Base-by-base conservation (phyloP, 306 rosid genomes). In the Oxytropis ochrocephala region DNA sequence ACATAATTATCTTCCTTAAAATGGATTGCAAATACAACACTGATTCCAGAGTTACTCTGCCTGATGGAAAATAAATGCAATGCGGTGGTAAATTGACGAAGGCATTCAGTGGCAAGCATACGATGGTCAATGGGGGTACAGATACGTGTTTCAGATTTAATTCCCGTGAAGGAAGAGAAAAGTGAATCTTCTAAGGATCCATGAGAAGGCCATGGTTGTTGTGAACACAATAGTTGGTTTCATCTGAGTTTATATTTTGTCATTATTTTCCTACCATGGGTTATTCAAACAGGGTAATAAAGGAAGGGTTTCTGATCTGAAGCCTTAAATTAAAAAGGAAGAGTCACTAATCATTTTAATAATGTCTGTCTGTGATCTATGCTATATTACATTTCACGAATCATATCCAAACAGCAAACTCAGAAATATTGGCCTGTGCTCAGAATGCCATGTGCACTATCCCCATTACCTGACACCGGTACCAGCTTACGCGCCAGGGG, bases 261-360 rank as follows among this genome's bases (percentile, higher is more conserved):
- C n/a, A 61, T 47, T 16, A 56, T 30, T 21, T 64, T 29, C 48
- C 39, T 29, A 48, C 16, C 50, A 49, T 35, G 8, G 14, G 32
- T 57, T 29, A 72, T 57, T 67, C 53, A 74, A 61, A 56, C 11
- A 35, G 41, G 44, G 46, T 11, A 12, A 63, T 32, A 64, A 72
- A 51, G 1, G 39, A 39, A 64, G 47, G 50, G 46, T 16, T 1
- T 18, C 19, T 11, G 60, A 63, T 13, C 4, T 8, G 12, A 70
- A 24, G 38, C 17, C 27, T 8, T 4, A 10, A 53, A 21, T 14
- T 14, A 67, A 17, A 33, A 49, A 33, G 46, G 9, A 36, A 33
- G 47, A 16, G 18, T 18, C 66, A 18, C 67, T 9, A 60, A 24
- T 59, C 69, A 44, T 62, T 51, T 62, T 24, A 52, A 38, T 11